phyloP scores from a whole-genome alignment of 2,329 filamentous ascomycete species.

The Dothiorella sarmentorum region DNA sequence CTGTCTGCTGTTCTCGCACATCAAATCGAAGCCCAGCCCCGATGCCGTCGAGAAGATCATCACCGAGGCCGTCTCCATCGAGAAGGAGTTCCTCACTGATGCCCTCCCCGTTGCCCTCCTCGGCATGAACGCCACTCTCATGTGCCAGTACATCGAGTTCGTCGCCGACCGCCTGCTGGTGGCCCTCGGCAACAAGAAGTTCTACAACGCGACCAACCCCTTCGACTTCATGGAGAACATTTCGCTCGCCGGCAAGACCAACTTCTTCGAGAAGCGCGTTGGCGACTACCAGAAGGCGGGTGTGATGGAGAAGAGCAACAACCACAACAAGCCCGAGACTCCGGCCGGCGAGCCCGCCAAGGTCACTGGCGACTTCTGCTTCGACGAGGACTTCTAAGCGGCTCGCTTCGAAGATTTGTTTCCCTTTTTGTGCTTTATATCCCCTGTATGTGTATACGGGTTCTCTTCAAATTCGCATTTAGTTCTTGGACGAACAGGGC shows the following conservation, averaged over 20 bases:
- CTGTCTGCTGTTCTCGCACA: slow-evolving; percentile 94
- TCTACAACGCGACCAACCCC: slow-evolving; percentile 89
- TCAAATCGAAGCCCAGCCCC: slow-evolving; percentile 85
- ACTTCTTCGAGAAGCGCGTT: slow-evolving; percentile 99
- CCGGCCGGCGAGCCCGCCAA: slow-evolving; percentile 42
- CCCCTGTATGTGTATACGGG: slow-evolving; percentile 21
- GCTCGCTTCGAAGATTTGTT: slow-evolving; percentile 21
- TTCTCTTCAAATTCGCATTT: slow-evolving; percentile 26
- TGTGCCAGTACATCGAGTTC: slow-evolving; percentile 99
- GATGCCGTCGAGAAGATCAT: slow-evolving; percentile 83
- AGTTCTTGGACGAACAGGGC: slow-evolving; percentile 19
- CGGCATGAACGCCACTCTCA: slow-evolving; percentile 94
- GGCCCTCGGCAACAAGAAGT: slow-evolving; percentile 89
- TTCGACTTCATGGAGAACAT: slow-evolving; percentile 99
- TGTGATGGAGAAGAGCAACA: slow-evolving; percentile 91
- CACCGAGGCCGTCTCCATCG: slow-evolving; percentile 86
- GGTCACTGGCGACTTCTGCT: slow-evolving; percentile 72
- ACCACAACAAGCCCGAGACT: slow-evolving; percentile 60
- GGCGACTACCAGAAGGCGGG: slow-evolving; percentile 99
- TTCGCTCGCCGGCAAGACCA: slow-evolving; percentile 97
- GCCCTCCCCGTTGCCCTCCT: slow-evolving; percentile 88
- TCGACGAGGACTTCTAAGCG: slow-evolving; percentile 93
- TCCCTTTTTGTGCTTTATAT: slow-evolving; percentile 22
- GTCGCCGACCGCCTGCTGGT: slow-evolving; percentile 93
- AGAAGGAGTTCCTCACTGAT: slow-evolving; percentile 97